Base-by-base conservation (phyloP, 805 yeast species). In the Candida odintsovae region DNA sequence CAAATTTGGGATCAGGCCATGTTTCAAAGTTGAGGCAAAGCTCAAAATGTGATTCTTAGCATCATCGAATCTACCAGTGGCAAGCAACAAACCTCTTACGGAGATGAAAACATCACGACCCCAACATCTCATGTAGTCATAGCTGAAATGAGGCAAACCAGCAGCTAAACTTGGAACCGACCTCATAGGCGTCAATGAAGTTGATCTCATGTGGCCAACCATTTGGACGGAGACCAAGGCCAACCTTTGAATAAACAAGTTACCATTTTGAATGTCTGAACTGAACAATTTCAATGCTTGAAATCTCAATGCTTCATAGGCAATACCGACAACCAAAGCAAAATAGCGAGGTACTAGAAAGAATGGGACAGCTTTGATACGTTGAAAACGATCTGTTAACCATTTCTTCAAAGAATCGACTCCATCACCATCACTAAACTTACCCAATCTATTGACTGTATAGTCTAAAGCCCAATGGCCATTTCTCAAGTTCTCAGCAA, bases 41-140 rank as follows among this genome's bases (percentile, higher is more conserved):
- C 84, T 86, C 41, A 90, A 66, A 50, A 92, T 88, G 62, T 92
- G 99, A 36, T 67, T 62, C 57, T 76, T 83, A 1, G 97, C 97
- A 40, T 82, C 89, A 1, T 84, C 87, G 59, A 63, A 80, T 46
- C 98, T 73, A 11, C 85, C 90, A 0, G 97, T 77, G 1, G 86
- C 82, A 21, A 90, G 68, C 46, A 90, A 67, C 42, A 92, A 71
- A 0, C 99, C 99, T 50, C 96, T 72, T 38, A 86, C 73, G 0
- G 97, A 77, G 40, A 92, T 84, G 62, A 94, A 94, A 1, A 90
- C 95, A 66, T 92, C 99, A 61, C 99, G 77, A 20, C 99, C 99
- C 99, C 99, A 92, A 63, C 97, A 89, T 64, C 99, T 76, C 96
- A 92, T 90, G 65, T 86, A 90, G 53, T 85, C 89, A 48, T 76